Conservation (phyloP, 2,329 filamentous ascomycete genomes). For the Diaporthe citriasiana region DNA sequence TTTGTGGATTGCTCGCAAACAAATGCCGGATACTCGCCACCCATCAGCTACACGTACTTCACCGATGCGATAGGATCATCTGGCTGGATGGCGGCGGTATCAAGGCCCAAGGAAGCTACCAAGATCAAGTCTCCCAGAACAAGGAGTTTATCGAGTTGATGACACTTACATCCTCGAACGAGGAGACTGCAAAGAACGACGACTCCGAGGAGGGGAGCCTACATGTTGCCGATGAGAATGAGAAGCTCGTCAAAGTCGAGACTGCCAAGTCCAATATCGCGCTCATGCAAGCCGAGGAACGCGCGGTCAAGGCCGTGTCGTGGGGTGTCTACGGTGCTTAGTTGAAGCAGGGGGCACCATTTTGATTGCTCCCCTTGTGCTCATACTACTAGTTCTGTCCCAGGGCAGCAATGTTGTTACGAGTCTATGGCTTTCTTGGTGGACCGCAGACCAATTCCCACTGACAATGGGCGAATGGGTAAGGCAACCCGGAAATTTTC, state of each 20-base stretch:
- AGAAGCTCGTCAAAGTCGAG: constrained; percentile 66
- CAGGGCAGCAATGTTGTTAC: constrained; percentile 90
- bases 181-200: not conserved
- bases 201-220: not conserved
- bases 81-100: constrained; percentile 76
- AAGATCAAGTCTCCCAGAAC: constrained; percentile 73
- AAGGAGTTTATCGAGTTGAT: constrained; percentile 84
- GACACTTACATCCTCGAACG: constrained; percentile 74
- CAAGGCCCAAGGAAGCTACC: constrained; percentile 73
- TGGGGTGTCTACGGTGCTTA: constrained; percentile 87
- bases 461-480: constrained; percentile 72
- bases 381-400: constrained; percentile 75
- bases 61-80: constrained; percentile 75
- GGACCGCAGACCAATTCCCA: constrained; percentile 84
- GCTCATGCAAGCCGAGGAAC: constrained; percentile 81
- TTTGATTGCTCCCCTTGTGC: constrained; percentile 75
- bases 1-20: constrained; percentile 74
- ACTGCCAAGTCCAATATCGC: constrained; percentile 66
- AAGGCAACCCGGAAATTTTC: not conserved
- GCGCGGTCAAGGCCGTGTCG: constrained; percentile 80
- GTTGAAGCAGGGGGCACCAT: constrained; percentile 80
- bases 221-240: constrained; percentile 74
- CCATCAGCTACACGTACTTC: constrained; percentile 77
- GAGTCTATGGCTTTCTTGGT: constrained; percentile 93
- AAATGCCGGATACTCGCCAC: constrained; percentile 78